Conservation (phyloP, 2,329 filamentous ascomycete genomes). For the Didymella glomerata region DNA sequence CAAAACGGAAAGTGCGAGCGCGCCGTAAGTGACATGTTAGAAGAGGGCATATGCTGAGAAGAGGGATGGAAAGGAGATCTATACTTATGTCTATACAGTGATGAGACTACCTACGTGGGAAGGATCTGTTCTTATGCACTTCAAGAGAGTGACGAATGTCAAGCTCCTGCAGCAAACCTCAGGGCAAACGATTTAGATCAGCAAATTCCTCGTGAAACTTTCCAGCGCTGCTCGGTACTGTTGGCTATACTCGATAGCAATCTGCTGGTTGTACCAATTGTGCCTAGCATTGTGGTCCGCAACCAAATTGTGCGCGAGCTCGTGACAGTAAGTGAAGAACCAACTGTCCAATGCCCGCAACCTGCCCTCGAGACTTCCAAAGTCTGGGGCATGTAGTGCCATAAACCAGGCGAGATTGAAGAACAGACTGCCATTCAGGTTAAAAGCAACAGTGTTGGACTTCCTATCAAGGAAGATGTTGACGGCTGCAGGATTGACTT, state of each 20-base stretch:
- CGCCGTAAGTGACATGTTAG: not conserved
- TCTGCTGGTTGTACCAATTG: slow-evolving; percentile 51
- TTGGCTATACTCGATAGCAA: slow-evolving; percentile 50
- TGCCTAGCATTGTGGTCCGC: slow-evolving; percentile 65
- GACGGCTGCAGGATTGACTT: slow-evolving; percentile 71
- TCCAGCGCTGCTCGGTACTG: slow-evolving; percentile 39
- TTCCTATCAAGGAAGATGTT: slow-evolving; percentile 87
- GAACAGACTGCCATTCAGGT: slow-evolving; percentile 84
- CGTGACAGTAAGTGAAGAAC: slow-evolving; percentile 96
- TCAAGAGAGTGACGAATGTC: not conserved
- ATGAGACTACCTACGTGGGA: not conserved
- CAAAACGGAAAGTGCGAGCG: slow-evolving; percentile 1
- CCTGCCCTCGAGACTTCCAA: slow-evolving; percentile 38
- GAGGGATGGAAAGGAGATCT: not conserved
- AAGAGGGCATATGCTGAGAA: not conserved
- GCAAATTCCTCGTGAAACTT: slow-evolving; percentile 33
- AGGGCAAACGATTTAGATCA: slow-evolving; percentile 15
- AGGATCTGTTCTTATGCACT: not conserved
- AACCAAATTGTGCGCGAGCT: slow-evolving; percentile 93
- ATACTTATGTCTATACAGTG: not conserved
- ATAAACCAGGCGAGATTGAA: slow-evolving; percentile 91
- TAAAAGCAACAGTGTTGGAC: slow-evolving; percentile 91
- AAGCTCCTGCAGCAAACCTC: not conserved
- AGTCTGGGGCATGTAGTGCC: slow-evolving; percentile 68
- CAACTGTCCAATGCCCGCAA: slow-evolving; percentile 73